Evolutionary conservation across 108 stramenopile species (phyloP).

Genomic region (Aureococcus anophagefferens): DNA sequence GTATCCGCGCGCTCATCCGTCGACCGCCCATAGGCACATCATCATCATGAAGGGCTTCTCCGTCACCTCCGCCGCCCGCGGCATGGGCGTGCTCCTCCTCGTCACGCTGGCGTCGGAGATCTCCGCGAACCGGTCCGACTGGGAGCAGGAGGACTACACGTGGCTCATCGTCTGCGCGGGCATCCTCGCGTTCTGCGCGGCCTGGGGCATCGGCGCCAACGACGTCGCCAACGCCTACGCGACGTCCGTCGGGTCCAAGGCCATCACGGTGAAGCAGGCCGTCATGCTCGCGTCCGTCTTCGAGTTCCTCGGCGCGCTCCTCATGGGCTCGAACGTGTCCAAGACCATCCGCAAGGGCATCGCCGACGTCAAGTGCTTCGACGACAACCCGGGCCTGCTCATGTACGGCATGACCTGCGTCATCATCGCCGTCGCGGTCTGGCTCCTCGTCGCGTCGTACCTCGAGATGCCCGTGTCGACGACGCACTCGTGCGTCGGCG

Average conservation of each 20-base stretch:
- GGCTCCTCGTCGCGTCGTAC: conserved; percentile 45
- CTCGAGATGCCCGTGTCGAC: conserved; percentile 57
- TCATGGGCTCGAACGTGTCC: conserved; percentile 54
- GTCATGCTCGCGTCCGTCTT: conserved; percentile 51
- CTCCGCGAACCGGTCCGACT: no score
- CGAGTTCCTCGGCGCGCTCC: conserved; percentile 53
- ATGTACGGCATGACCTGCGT: conserved; percentile 56
- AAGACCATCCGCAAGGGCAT: conserved; percentile 51
- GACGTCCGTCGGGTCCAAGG: conserved; percentile 57
- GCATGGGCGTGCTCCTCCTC: no score
- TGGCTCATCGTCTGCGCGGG: conserved; percentile 42
- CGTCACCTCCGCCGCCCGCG: no score
- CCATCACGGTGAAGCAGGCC: conserved; percentile 56
- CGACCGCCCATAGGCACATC: no score
- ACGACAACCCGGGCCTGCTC: conserved; percentile 38
- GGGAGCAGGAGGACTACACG: conserved; percentile 15
- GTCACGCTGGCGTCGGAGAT: no score
- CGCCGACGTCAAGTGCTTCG: conserved; percentile 35
- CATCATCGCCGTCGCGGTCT: conserved; percentile 41
- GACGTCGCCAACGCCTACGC: conserved; percentile 70
- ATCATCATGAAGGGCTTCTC: no score
- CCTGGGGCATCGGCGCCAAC: conserved; percentile 57
- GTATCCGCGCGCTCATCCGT: no score
- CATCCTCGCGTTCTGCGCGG: conserved; percentile 37
- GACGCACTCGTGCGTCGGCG: conserved; percentile 51